Evolutionary conservation across 371 early-diverging fungal genomes (phyloP), one percentile per base, ranked within the genome.

Genomic region (Mucor plumbeus): DNA sequence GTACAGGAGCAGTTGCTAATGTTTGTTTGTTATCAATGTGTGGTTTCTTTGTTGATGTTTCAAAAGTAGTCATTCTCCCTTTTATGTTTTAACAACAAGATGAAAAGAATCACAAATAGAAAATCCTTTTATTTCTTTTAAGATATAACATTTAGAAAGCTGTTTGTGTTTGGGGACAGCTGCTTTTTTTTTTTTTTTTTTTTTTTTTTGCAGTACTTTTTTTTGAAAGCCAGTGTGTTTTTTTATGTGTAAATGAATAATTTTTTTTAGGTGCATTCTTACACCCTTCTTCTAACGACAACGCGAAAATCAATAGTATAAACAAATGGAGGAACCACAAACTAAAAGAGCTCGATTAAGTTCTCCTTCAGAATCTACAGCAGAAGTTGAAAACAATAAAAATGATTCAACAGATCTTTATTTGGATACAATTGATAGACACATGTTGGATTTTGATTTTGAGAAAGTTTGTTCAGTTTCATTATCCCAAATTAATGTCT

Each of bases 401-500:
- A 67, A 68, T 35, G 63, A 64, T 15, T 68, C 83, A 1, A 78
- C 78, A 7, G 86, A 85, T 77, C 77, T 87, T 41, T 87, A 87
- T 59, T 61, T 87, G 31, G 88, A 87, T 44, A 87, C 88, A 0
- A 89, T 97, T 68, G 88, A 95, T 75, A 88, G 98, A n/a, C 83
- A 89, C 69, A 86, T 88, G 84, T 85, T 99, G 34, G 98, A 99
- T 83, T 99, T 98, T 85, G 99, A 99, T 76, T 97, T 98, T 76
- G 98, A 98, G 73, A 95, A 97, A 70, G 89, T 97, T 15, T 98
- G 99, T 79, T 94, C 94, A 0, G 95, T 98, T 0, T 94, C 96
- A 1, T 85, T 98, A 44, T 92, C 95, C 34, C 94, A 95, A 70
- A 73, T 91, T 69, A 99, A 99, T 69, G 95, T 98, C 1, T 99